These are phyloP conservation scores for Hymenoscyphus occultus DNA, from an alignment of 2,329 filamentous ascomycete species.

Conservation along the genomic window DNA sequence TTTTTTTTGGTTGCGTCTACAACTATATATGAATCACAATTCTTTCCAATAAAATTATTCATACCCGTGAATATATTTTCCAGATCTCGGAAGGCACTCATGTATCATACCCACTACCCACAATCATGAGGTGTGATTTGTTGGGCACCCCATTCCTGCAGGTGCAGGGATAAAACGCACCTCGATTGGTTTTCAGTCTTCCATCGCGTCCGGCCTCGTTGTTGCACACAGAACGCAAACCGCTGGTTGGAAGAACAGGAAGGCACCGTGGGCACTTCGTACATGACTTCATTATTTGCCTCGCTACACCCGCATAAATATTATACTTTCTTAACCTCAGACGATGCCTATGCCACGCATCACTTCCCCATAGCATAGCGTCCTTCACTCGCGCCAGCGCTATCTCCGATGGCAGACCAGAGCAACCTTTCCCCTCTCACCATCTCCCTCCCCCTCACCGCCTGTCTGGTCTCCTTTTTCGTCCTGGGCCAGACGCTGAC, in stretches of 20 bases:
- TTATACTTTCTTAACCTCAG: background rate
- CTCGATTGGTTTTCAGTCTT: constrained; percentile 3
- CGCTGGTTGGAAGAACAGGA: background rate
- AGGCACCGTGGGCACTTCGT: no score
- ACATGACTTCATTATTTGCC: constrained; percentile 12
- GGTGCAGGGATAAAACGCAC: constrained; percentile 10
- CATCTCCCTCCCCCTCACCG: constrained; percentile 56
- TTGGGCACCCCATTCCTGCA: constrained; percentile 9
- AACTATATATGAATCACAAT: background rate
- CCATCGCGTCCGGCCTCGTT: background rate
- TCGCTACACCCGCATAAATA: constrained; percentile 6
- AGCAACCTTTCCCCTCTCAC: constrained; percentile 35
- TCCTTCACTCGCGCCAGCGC: constrained; percentile 9
- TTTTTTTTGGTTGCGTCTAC: background rate
- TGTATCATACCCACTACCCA: background rate
- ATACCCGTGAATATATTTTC: background rate
- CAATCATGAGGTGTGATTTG: background rate
- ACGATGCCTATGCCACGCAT: constrained; percentile 16
- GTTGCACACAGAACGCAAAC: background rate
- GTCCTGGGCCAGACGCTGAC: constrained; percentile 52
- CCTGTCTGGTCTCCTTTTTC: constrained; percentile 53
- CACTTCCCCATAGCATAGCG: constrained; percentile 14
- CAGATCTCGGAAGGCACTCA: no score
- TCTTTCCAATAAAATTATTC: background rate
- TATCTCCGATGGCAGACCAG: constrained; percentile 29